Evolutionary conservation across 148 eudicot species (phyloP), one percentile per base, ranked within the genome.

Genomic region (Cornus controversa): DNA sequence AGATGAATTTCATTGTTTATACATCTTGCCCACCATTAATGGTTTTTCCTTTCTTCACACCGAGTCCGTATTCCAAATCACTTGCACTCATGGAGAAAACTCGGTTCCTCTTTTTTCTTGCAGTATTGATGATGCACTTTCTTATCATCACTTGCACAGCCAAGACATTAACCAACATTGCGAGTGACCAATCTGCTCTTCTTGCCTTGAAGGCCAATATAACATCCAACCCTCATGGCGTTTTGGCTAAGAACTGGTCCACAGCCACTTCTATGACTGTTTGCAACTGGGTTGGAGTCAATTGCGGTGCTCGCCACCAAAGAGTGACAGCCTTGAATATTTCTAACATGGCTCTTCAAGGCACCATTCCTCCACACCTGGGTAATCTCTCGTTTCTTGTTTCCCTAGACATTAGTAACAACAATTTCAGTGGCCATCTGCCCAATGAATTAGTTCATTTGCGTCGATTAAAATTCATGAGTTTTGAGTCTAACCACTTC

Each of bases 241-340:
- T 29, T 53, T 77, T 77, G 53, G 22, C 72, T 8, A n/a, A 25
- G 5, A 77, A 68, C 34, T 76, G 78, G 78, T 76, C 71, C 6
- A 4, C 71, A 14, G 3, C 24, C 16, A n/a, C 79, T 11, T 24
- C 2, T 36, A 6, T 2, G 37, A 2, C 58, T 0, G 22, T 77
- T 68, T 68, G 79, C 31, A 23, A 47, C 9, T 77, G 79, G 79
- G 28, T 69, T 29, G 79, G 79, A 25, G 73, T 77, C 29, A 16
- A 42, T 20, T 77, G 79, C 22, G 34, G 64, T 24, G 8, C 9
- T 10, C 66, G 11, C 6, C 45, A 68, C 40, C 72, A 68, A 1
- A 68, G 79, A 47, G 79, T 77, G 11, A 67, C 54, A 22, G 27
- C 79, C 20, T 58, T 77, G n/a, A 54, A 53, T 20, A 14, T 77